phyloP scores from a whole-genome alignment of 495 filamentous ascomycete genomes.

The Neurospora hispaniola region DNA sequence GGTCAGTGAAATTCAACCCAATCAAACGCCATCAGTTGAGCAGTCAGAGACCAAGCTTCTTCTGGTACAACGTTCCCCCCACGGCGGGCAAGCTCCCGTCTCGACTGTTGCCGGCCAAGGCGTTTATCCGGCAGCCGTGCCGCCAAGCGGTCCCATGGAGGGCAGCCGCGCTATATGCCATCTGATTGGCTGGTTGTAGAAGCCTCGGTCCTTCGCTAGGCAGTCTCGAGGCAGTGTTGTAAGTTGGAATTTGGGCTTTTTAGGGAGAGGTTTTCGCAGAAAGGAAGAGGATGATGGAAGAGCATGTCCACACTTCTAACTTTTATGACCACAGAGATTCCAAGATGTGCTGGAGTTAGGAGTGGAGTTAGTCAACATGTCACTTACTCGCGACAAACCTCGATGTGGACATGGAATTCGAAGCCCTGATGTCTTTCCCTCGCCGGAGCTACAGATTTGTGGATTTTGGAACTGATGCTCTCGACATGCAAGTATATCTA shows the following conservation, averaged over 20 bases:
- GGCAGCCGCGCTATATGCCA: not conserved
- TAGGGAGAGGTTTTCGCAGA: not conserved
- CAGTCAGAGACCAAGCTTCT: not conserved
- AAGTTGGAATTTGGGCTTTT: not conserved
- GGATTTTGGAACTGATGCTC: not conserved
- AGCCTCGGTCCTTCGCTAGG: no score
- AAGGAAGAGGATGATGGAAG: not conserved
- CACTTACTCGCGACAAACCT: not conserved
- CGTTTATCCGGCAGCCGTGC: slow-evolving; percentile 12
- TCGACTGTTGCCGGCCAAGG: slow-evolving; percentile 2
- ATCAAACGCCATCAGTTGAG: not conserved
- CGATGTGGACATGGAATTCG: not conserved
- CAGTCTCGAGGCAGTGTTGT: not conserved
- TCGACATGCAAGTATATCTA: not conserved
- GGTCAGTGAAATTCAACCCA: not conserved
- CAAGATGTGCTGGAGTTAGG: not conserved
- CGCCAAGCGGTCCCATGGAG: not conserved
- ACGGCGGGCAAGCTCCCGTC: not conserved
- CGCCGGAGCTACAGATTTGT: not conserved
- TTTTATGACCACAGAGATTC: not conserved
- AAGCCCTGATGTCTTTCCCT: not conserved
- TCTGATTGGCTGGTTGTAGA: slow-evolving; percentile 6
- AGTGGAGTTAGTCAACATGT: not conserved
- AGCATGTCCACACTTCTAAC: not conserved
- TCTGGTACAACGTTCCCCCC: not conserved